Percentiles rank a stretch among this genome's conserved stretches.
These are phyloP conservation scores for Biscogniauxia marginata DNA, from an alignment of 2,329 filamentous ascomycete species.

Conservation along the genomic window DNA sequence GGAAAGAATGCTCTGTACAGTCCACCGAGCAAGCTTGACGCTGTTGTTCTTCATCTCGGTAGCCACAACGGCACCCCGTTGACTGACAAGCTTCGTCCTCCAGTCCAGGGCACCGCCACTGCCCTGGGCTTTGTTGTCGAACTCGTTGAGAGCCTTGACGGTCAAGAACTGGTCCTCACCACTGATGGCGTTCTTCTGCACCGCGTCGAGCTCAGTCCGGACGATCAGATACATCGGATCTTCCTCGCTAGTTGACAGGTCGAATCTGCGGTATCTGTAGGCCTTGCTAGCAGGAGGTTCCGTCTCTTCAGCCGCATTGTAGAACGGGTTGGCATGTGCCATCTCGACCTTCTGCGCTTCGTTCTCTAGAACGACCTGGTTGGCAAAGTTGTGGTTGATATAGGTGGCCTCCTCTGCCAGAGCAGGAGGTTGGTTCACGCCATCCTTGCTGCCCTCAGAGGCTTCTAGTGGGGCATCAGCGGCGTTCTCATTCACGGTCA, in stretches of 20 bases:
- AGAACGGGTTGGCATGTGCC: constrained; percentile 92
- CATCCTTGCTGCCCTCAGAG: constrained; percentile 88
- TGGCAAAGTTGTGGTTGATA: constrained; percentile 99
- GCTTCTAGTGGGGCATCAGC: constrained; percentile 90
- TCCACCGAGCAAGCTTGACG: constrained; percentile 98
- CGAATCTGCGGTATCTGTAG: constrained; percentile 98
- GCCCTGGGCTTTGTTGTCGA: constrained; percentile 96
- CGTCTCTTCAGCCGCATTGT: constrained; percentile 88
- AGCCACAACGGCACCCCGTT: constrained; percentile 94
- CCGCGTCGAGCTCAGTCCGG: constrained; percentile 90
- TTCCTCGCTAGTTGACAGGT: constrained; percentile 91
- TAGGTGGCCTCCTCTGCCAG: constrained; percentile 97
- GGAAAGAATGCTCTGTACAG: constrained; percentile 92
- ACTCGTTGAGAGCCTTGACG: constrained; percentile 97
- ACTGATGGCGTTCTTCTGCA: constrained; percentile 90
- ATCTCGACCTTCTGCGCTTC: constrained; percentile 78
- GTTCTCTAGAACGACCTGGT: constrained; percentile 88
- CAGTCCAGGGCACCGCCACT: constrained; percentile 94
- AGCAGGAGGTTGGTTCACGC: constrained; percentile 88
- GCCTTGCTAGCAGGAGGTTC: constrained; percentile 93
- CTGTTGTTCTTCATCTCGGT: constrained; percentile 99
- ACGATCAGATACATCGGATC: constrained; percentile 92
- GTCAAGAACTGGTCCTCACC: constrained; percentile 90
- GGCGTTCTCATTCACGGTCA: constrained; percentile 98
- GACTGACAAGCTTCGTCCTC: constrained; percentile 89